Conservation (phyloP, 1,284 basidiomycete species). For the Ustanciosporium gigantosporum region DNA sequence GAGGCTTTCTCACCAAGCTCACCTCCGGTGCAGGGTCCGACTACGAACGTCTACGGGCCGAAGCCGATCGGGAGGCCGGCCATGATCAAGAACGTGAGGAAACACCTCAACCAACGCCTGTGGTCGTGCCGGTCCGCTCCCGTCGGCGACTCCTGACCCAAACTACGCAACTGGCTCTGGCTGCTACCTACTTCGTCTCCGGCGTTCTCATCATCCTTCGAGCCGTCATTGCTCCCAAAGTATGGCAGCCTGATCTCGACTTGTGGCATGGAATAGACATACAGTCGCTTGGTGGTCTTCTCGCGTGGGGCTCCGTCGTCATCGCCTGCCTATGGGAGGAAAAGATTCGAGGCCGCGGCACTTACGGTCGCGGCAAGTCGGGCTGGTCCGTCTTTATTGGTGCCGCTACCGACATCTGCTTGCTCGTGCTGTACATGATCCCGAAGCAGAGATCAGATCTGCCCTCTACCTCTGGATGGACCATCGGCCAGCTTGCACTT, state of each 20-base stretch:
- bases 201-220: conserved; percentile 50
- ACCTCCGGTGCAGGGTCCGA: conserved; percentile 15
- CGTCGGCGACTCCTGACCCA: conserved; percentile 43
- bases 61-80: conserved; percentile 13
- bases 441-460: conserved; percentile 14
- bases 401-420: conserved; percentile 28
- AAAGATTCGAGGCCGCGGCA: conserved; percentile 34
- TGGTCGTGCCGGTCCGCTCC: conserved; percentile 49
- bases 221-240: conserved; percentile 49
- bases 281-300: conserved; percentile 45
- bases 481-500: conserved; percentile 44
- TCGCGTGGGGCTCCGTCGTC: conserved; percentile 45
- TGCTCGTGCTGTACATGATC: conserved; percentile 37
- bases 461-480: conserved; percentile 34
- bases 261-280: conserved; percentile 47
- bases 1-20: conserved; percentile 10
- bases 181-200: conserved; percentile 44
- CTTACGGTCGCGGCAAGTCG: conserved; percentile 48
- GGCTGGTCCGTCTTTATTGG: conserved; percentile 22
- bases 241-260: conserved; percentile 47
- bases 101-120: conserved; percentile 41
- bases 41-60: conserved; percentile 18
- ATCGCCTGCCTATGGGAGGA: conserved; percentile 49
- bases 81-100: not conserved
- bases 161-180: conserved; percentile 25